A percentile compares a stretch with the other conserved stretches of the same genome.
phyloP scores from a whole-genome alignment of 2,329 filamentous ascomycete species.

The Chaetomium olivaceum region DNA sequence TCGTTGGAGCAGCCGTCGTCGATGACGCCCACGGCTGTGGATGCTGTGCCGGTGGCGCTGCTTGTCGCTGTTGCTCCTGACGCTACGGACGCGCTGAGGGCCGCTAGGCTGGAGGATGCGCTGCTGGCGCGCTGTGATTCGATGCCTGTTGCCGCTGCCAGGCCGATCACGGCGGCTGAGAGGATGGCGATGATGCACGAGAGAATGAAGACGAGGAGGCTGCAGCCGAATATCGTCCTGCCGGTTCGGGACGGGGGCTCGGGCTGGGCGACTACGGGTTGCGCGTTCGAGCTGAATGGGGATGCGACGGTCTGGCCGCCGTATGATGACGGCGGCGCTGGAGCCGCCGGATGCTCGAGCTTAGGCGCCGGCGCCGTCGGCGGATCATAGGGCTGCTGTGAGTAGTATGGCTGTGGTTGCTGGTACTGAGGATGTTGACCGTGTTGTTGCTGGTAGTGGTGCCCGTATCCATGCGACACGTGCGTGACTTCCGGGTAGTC shows the following conservation, averaged over 20 bases:
- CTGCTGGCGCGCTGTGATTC: constrained; percentile 43
- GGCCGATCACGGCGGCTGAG: constrained; percentile 45
- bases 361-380: constrained; percentile 1
- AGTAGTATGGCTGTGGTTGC: neutral
- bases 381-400: constrained; percentile 13
- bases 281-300: constrained; percentile 14
- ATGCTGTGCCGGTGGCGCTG: constrained; percentile 24
- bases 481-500: constrained; percentile 32
- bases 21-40: constrained; percentile 37
- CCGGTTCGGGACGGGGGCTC: constrained; percentile 3
- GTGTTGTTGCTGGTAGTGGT: constrained; percentile 2
- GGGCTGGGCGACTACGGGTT: constrained; percentile 2
- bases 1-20: constrained; percentile 45
- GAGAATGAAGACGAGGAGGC: constrained; percentile 44
- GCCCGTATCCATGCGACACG: constrained; percentile 15
- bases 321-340: constrained; percentile 16
- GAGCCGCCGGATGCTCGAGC: neutral
- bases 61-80: constrained; percentile 31
- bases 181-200: constrained; percentile 45
- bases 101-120: constrained; percentile 39
- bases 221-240: constrained; percentile 40
- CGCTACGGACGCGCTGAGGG: constrained; percentile 34
- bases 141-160: constrained; percentile 48
- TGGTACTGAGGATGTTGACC: constrained; percentile 6
- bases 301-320: constrained; percentile 20